Evolutionary conservation across 371 early-diverging fungal species (phyloP).

Genomic region (Syncephalis plumigaleata): DNA sequence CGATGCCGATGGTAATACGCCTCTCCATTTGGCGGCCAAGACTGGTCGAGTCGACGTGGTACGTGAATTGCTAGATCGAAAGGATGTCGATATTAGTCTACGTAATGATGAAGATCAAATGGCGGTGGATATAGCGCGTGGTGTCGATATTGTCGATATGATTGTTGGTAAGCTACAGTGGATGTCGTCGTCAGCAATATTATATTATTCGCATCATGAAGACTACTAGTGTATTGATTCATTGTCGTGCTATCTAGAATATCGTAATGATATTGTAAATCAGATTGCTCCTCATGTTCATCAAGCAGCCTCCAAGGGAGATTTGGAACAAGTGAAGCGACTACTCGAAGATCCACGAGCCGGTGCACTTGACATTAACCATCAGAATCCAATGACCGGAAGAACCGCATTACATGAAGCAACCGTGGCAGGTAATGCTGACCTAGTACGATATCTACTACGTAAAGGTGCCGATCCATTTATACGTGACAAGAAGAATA

Average conservation of each 20-base stretch:
- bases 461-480: slow-evolving; percentile 51
- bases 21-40: slow-evolving; percentile 37
- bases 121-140: slow-evolving; percentile 15
- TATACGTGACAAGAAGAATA: slow-evolving; percentile 42
- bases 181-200: background rate
- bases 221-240: too few species aligned
- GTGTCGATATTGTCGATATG: slow-evolving; percentile 13
- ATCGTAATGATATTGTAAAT: slow-evolving; percentile 15
- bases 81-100: slow-evolving; percentile 22
- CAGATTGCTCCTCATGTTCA: slow-evolving; percentile 13
- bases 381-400: slow-evolving; percentile 31
- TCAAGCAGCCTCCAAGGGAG: slow-evolving; percentile 12
- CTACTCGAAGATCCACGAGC: slow-evolving; percentile 12
- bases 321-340: slow-evolving; percentile 14
- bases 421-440: slow-evolving; percentile 27
- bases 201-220: too few species aligned
- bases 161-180: slow-evolving; percentile 11
- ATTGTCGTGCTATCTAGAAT: too few species aligned
- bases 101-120: slow-evolving; percentile 15
- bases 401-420: slow-evolving; percentile 46
- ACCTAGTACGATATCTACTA: slow-evolving; percentile 43
- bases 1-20: slow-evolving; percentile 35
- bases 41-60: slow-evolving; percentile 31
- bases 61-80: slow-evolving; percentile 18
- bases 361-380: slow-evolving; percentile 36